Conservation (phyloP, 306 rosid species). For the Lathyrus sativus region DNA sequence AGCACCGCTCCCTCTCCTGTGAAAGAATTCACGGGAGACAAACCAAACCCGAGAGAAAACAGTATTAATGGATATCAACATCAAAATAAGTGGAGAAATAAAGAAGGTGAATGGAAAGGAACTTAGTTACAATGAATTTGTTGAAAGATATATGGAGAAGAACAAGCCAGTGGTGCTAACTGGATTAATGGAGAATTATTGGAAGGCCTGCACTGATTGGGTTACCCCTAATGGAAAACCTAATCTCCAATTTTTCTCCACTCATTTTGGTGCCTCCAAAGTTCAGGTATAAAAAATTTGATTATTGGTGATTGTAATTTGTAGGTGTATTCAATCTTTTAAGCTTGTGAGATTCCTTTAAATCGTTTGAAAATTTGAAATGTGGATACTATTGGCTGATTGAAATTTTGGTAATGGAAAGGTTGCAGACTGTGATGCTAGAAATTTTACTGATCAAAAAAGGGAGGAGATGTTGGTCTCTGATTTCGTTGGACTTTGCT, state of each 20-base stretch:
- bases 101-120: conserved; percentile 79
- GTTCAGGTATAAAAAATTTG: conserved; percentile 64
- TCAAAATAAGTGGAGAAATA: conserved; percentile 55
- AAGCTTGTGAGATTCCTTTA: background rate
- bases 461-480: conserved; percentile 74
- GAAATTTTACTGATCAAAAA: conserved; percentile 88
- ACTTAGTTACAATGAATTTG: conserved; percentile 68
- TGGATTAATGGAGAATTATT: conserved; percentile 67
- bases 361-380: background rate
- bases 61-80: conserved; percentile 42
- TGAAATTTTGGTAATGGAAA: conserved; percentile 32
- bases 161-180: conserved; percentile 77
- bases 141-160: conserved; percentile 60
- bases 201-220: conserved; percentile 87
- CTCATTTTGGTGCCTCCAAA: conserved; percentile 67
- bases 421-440: conserved; percentile 86
- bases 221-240: conserved; percentile 56
- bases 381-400: background rate
- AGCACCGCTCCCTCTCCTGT: too few relatives aligned
- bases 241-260: conserved; percentile 63
- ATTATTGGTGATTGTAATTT: background rate
- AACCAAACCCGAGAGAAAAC: background rate
- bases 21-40: too few relatives aligned
- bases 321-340: background rate
- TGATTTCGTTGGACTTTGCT: conserved; percentile 61